Evolutionary conservation across 345 rosid species (phyloP).

Genomic region (Corymbia maculata): DNA sequence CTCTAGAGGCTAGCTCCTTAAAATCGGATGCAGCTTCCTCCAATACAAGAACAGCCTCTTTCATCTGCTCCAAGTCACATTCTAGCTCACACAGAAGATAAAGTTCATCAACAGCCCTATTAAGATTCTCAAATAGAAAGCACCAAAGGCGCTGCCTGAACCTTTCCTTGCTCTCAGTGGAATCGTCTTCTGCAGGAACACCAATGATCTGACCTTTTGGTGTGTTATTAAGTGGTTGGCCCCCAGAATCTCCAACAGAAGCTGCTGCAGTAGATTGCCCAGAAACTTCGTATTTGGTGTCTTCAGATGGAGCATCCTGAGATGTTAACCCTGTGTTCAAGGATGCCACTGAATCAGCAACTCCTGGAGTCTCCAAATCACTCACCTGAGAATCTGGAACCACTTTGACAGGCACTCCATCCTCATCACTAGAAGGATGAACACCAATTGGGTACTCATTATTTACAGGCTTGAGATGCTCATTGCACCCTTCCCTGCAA

Average conservation of each 20-base stretch:
- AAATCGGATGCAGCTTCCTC: conserved; percentile 70
- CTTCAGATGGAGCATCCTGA: conserved; percentile 14
- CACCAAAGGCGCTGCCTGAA: conserved; percentile 77
- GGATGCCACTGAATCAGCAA: conserved; percentile 1
- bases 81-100: conserved; percentile 74
- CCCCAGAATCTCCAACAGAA: conserved; percentile 5
- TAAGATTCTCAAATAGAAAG: conserved; percentile 73
- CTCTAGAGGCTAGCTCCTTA: conserved; percentile 46
- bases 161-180: conserved; percentile 69
- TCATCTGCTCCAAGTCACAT: conserved; percentile 68
- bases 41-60: conserved; percentile 74
- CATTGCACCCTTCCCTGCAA: conserved; percentile 8
- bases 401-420: conserved; percentile 4
- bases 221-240: not conserved
- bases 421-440: conserved; percentile 11
- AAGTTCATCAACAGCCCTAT: conserved; percentile 76
- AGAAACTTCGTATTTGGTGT: conserved; percentile 10
- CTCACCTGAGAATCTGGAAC: conserved; percentile 3
- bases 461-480: conserved; percentile 1
- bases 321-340: not conserved
- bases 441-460: conserved; percentile 4
- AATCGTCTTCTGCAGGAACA: conserved; percentile 29
- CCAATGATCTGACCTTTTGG: conserved; percentile 13
- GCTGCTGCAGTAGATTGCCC: conserved; percentile 1
- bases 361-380: conserved; percentile 10